Evolutionary conservation across 306 rosid genomes (phyloP), one percentile per base, ranked within the genome.

Genomic region (Rubus parviflorus): DNA sequence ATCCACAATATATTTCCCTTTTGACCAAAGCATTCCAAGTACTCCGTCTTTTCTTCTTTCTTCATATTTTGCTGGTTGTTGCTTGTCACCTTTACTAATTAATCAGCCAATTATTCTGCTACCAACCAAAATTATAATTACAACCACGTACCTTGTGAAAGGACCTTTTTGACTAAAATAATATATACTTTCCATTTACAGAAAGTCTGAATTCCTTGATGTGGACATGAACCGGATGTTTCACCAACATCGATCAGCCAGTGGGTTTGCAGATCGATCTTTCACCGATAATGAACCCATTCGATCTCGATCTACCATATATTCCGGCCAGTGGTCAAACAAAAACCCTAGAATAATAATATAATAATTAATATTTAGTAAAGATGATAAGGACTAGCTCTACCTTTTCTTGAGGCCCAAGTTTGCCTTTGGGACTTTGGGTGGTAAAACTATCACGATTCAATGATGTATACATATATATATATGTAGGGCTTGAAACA

Each of bases 31-130:
- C 43, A 47, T 30, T 68, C 73, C 43, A 20, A 46, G 22, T 14
- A 20, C 68, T 57, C 58, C 17, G 35, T 30, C 8, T 5, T 35
- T 3, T 19, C 71, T 35, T 43, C 22, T 23, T 30, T 68, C 46
- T 43, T 53, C 42, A n/a, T 35, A 23, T 70, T 70, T 22, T 57
- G 1, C 73, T 49, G 47, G 57, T 68, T 68, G 78, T 42, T 64
- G 79, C 72, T 67, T 51, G 46, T 46, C 14, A 47, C 75, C 85
- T 75, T 77, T 72, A 57, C 81, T 54, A 81, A 75, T 72, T 70
- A 40, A 81, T 87, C 70, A 86, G 76, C 82, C 51, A 76, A 81
- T 77, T 80, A 41, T 81, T 75, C 68, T 83, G 68, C 40, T 48
- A 57, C 70, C 87, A 47, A 47, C 14, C 14, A 13, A 13, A 47